phyloP scores from a whole-genome alignment of 768 basidiomycete species.

The Austroboletus festivus region DNA sequence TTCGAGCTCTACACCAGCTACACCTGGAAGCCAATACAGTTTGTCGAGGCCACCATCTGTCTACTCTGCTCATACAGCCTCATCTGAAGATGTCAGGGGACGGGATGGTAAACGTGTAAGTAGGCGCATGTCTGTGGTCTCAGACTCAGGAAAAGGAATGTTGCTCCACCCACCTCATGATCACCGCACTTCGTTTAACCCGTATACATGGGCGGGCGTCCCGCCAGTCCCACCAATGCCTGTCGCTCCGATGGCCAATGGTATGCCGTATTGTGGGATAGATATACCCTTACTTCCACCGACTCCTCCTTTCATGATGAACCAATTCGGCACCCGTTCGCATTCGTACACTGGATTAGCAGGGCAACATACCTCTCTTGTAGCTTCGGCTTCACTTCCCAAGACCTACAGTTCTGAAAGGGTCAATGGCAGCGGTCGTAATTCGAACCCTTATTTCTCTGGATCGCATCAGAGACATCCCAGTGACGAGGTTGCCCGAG shows the following conservation, averaged over 20 bases:
- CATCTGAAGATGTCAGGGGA: slow-evolving; percentile 54
- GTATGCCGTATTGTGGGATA: slow-evolving; percentile 45
- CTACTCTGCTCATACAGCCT: slow-evolving; percentile 51
- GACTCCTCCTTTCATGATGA: slow-evolving; percentile 73
- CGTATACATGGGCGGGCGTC: slow-evolving; percentile 27
- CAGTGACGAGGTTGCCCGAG: slow-evolving; percentile 29
- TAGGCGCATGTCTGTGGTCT: slow-evolving; percentile 42
- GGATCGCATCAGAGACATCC: slow-evolving; percentile 29
- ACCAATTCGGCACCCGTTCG: slow-evolving; percentile 46
- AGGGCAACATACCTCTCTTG: slow-evolving; percentile 30
- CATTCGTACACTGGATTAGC: slow-evolving; percentile 30
- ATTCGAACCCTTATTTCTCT: slow-evolving; percentile 17
- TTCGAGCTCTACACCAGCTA: slow-evolving; percentile 44
- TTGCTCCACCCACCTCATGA: slow-evolving; percentile 26
- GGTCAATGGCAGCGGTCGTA: slow-evolving; percentile 14
- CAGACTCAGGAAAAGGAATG: slow-evolving; percentile 32
- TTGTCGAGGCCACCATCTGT: slow-evolving; percentile 55
- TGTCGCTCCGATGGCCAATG: slow-evolving; percentile 29
- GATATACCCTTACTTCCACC: slow-evolving; percentile 74
- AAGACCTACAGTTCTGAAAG: slow-evolving; percentile 28
- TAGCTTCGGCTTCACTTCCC: slow-evolving; percentile 17
- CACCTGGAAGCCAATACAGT: slow-evolving; percentile 35
- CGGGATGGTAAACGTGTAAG: slow-evolving; percentile 35
- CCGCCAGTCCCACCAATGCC: slow-evolving; percentile 29
- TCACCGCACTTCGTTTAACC: slow-evolving; percentile 23